phyloP scores from a whole-genome alignment of 352 stramenopile genomes.

The Globisporangium apiculatum region DNA sequence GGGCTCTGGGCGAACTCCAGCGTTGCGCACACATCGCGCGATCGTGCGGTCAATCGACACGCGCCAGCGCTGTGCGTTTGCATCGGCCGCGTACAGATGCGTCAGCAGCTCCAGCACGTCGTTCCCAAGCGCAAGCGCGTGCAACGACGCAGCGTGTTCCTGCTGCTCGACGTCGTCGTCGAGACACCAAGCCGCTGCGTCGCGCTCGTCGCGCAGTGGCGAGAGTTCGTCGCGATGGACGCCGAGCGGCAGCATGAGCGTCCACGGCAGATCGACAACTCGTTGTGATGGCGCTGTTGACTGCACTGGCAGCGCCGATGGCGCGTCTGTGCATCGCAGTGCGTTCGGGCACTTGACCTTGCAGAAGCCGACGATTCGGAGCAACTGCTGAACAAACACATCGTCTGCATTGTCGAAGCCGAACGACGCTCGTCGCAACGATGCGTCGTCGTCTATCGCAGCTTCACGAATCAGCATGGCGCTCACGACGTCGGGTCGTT shows the following conservation, averaged over 20 bases:
- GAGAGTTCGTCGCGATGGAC: constrained; percentile 30
- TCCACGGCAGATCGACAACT: constrained; percentile 14
- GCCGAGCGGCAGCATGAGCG: constrained; percentile 19
- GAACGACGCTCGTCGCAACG: neutral
- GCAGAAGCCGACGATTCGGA: constrained; percentile 41
- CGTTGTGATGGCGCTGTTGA: neutral
- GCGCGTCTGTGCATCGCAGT: neutral
- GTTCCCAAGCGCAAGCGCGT: constrained; percentile 4
- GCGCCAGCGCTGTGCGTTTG: neutral
- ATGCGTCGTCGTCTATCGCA: neutral
- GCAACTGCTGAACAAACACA: constrained; percentile 36
- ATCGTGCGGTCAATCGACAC: constrained; percentile 8
- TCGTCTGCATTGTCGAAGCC: constrained; percentile 22
- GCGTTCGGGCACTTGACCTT: constrained; percentile 18
- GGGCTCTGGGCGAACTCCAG: neutral
- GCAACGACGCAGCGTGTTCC: neutral
- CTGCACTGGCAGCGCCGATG: neutral
- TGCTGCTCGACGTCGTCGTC: constrained; percentile 2
- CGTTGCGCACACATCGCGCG: neutral
- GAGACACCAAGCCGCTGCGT: constrained; percentile 5
- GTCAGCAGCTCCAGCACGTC: constrained; percentile 9
- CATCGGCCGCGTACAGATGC: constrained; percentile 1
- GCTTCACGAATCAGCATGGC: constrained; percentile 12
- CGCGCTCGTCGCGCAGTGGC: neutral
- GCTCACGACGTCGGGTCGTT: constrained; percentile 21